These are phyloP conservation scores for Bruguiera gymnorhiza DNA, from an alignment of 345 rosid genomes.

Conservation along the genomic window DNA sequence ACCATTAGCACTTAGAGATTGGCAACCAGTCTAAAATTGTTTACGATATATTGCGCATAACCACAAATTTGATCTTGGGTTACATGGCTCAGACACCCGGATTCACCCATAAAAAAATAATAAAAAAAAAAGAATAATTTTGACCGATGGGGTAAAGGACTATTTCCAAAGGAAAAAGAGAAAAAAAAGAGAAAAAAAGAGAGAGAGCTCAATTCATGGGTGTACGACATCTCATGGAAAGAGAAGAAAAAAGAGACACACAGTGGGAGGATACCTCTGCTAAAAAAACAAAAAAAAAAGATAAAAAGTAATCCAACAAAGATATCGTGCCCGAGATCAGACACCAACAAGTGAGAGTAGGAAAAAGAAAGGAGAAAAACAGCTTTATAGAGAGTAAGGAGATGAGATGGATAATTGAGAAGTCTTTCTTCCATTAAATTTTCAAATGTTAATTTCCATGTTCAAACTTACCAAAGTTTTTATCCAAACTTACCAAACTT, in stretches of 20 bases:
- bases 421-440: conserved; percentile 19
- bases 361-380: conserved; percentile 24
- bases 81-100: too few species aligned
- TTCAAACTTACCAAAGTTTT: not conserved
- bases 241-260: conserved; percentile 28
- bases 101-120: too few species aligned
- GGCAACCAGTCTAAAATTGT: too few species aligned
- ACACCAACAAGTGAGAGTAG: conserved; percentile 34
- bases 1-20: too few species aligned
- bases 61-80: too few species aligned
- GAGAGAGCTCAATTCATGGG: not conserved
- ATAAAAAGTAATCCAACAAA: conserved; percentile 14
- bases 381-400: conserved; percentile 59
- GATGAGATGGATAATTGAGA: conserved; percentile 45
- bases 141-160: too few species aligned
- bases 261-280: conserved; percentile 16
- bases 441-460: conserved; percentile 9
- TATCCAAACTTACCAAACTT: not conserved
- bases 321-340: conserved; percentile 13
- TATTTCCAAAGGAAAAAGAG: not conserved
- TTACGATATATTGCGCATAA: too few species aligned
- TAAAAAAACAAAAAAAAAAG: too few species aligned
- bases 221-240: conserved; percentile 22
- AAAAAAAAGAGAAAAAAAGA: not conserved
- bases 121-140: too few species aligned